Evolutionary conservation across 805 yeast species (phyloP).

Genomic region (Kodamaea sagamina): DNA sequence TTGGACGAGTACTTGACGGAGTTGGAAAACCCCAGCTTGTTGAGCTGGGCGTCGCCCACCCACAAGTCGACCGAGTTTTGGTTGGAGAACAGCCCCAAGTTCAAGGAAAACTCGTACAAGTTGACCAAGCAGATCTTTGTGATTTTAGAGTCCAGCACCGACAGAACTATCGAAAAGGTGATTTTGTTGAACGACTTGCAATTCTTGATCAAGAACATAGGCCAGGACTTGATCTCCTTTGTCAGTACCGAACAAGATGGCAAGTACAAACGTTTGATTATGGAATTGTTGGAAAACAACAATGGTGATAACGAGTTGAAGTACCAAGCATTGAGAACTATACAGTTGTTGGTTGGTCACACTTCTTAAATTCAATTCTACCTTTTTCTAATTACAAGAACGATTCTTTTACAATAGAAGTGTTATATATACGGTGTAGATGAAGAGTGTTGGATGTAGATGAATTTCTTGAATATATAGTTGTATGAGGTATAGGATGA

Average conservation of each 20-base stretch:
- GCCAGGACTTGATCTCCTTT: conserved; percentile 39
- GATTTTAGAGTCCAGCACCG: conserved; percentile 40
- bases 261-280: conserved; percentile 71
- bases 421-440: no score
- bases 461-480: no score
- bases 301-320: conserved; percentile 83
- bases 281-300: conserved; percentile 71
- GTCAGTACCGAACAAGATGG: conserved; percentile 47
- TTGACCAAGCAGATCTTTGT: conserved; percentile 62
- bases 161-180: conserved; percentile 29
- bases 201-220: conserved; percentile 41
- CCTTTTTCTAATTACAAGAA: background rate
- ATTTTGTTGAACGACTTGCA: conserved; percentile 47
- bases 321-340: conserved; percentile 91
- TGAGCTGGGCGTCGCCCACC: conserved; percentile 82
- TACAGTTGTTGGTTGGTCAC: conserved; percentile 91
- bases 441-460: no score
- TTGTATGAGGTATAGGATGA: no score
- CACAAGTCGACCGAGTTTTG: conserved; percentile 88
- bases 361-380: conserved; percentile 25
- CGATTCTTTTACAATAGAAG: background rate
- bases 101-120: conserved; percentile 78
- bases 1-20: conserved; percentile 91
- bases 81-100: conserved; percentile 75
- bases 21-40: conserved; percentile 71